These are phyloP conservation scores for Leishmania tropica DNA, from an alignment of 208 protist species.

Conservation along the genomic window DNA sequence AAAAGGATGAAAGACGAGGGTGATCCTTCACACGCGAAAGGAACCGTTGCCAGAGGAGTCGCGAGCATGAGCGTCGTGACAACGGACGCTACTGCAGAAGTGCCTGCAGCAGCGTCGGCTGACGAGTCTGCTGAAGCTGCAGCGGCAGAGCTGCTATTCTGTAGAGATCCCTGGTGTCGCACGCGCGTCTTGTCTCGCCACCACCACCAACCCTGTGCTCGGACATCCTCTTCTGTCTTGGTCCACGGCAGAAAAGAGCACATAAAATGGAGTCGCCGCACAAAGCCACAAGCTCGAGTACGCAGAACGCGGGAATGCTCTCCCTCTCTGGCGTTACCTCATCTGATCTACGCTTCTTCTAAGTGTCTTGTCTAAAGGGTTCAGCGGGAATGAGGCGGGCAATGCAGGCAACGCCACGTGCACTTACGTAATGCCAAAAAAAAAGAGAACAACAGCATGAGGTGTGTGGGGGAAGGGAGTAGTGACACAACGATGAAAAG, in stretches of 20 bases:
- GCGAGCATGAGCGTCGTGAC: not conserved
- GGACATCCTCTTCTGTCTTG: not conserved
- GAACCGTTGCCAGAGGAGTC: not conserved
- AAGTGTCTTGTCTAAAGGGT: not conserved
- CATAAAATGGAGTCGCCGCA: not conserved
- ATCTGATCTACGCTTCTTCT: not conserved
- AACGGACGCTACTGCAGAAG: not conserved
- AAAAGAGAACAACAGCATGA: not conserved
- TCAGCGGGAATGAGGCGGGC: not conserved
- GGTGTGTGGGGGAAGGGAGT: not conserved
- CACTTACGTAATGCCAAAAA: not conserved
- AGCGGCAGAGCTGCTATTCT: not conserved
- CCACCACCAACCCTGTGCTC: not conserved
- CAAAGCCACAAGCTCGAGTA: not conserved
- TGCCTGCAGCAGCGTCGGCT: not conserved
- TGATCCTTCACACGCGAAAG: conserved; percentile 10
- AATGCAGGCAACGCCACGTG: not conserved
- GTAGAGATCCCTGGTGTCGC: not conserved
- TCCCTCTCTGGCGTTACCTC: not conserved
- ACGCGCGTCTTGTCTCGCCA: not conserved
- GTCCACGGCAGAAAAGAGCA: not conserved
- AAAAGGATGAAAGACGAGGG: conserved; percentile 3
- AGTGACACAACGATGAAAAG: conserved; percentile 3
- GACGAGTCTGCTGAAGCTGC: not conserved
- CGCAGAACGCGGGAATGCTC: too few relatives aligned